phyloP scores from a whole-genome alignment of 768 basidiomycete species.

The Russula sp. region DNA sequence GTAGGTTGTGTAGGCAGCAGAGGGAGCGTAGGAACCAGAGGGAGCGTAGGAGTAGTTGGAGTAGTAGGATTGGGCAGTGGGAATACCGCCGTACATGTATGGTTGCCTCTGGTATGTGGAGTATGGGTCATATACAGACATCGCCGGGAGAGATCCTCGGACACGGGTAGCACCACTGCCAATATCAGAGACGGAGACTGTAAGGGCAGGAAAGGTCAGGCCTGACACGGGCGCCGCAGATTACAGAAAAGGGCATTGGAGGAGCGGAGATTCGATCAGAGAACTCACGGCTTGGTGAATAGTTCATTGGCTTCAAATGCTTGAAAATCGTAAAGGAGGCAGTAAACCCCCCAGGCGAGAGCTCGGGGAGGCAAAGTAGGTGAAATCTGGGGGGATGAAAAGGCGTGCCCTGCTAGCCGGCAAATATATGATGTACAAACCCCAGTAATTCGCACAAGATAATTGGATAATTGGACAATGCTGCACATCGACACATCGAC shows the following conservation, averaged over 20 bases:
- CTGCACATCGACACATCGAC: too few species aligned
- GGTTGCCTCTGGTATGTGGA: neutral
- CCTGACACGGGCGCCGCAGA: too few species aligned
- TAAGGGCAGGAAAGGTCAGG: neutral
- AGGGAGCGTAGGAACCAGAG: neutral
- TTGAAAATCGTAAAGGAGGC: neutral
- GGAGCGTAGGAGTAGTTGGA: too few species aligned
- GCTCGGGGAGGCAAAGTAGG: neutral
- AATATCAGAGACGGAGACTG: neutral
- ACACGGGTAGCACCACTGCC: neutral
- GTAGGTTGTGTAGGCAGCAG: neutral
- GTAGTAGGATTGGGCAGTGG: constrained; percentile 1
- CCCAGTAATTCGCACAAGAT: too few species aligned
- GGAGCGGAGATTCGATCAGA: neutral
- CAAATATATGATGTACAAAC: too few species aligned
- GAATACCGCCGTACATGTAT: neutral
- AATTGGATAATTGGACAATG: too few species aligned
- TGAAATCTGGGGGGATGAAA: too few species aligned
- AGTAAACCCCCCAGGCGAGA: neutral
- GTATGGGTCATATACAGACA: constrained; percentile 6
- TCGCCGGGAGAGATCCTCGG: neutral
- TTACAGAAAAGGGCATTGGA: neutral
- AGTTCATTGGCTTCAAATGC: neutral
- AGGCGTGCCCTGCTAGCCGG: too few species aligned
- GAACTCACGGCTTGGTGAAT: neutral